Evolutionary conservation across 2,329 filamentous ascomycete genomes (phyloP).

Genomic region (Phialophora expanda): DNA sequence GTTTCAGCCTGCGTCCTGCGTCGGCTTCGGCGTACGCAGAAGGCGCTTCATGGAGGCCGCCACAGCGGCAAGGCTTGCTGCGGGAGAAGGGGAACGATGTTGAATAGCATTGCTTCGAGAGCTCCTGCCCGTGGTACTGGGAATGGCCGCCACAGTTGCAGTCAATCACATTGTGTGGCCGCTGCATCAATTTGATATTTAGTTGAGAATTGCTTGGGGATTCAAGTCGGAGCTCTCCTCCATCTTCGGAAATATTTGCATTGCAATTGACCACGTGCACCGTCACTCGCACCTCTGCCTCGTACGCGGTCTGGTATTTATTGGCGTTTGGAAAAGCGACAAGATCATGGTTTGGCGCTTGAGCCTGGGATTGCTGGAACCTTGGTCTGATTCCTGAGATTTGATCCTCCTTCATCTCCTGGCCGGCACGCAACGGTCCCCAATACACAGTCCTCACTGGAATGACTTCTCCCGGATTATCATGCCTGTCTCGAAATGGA

Average conservation of each 20-base stretch:
- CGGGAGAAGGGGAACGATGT: background rate
- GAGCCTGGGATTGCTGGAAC: background rate
- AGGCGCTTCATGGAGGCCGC: slow-evolving; percentile 26
- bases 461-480: background rate
- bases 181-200: background rate
- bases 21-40: background rate
- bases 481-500: slow-evolving; percentile 45
- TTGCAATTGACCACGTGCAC: background rate
- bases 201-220: background rate
- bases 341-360: background rate
- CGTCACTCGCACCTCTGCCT: background rate
- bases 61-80: background rate
- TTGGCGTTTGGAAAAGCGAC: background rate
- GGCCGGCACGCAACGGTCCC: background rate
- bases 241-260: slow-evolving; percentile 2
- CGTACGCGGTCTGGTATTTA: background rate
- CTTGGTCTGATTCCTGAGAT: background rate
- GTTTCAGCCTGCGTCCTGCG: background rate
- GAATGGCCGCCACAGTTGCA: background rate
- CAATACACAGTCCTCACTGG: background rate
- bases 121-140: slow-evolving; percentile 11
- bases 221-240: background rate
- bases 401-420: background rate
- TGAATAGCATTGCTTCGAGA: slow-evolving; percentile 11
- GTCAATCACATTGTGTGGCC: background rate